Percentiles rank a stretch among this genome's conserved stretches.
Evolutionary conservation across 228 moss, liverwort and hornwort species (phyloP).

Genomic region (Sphagnum magellanicum): DNA sequence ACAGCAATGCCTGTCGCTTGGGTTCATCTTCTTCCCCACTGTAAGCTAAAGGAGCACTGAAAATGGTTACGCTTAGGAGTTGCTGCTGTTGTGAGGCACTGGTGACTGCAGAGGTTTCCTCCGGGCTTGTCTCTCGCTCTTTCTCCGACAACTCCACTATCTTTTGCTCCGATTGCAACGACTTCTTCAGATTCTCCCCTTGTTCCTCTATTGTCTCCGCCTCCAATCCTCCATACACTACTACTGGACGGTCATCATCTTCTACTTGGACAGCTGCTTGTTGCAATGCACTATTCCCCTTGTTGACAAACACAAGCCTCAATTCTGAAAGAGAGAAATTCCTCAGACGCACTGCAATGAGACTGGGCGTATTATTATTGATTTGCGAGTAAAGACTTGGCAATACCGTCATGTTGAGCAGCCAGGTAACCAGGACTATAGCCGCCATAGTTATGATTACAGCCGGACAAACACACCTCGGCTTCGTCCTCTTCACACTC

Average conservation of each 20-base stretch:
- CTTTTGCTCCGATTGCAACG: constrained; percentile 37
- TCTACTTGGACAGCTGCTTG: constrained; percentile 3
- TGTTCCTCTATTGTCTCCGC: constrained; percentile 41
- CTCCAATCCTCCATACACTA: constrained; percentile 30
- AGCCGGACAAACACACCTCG: constrained; percentile 29
- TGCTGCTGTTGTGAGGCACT: no score
- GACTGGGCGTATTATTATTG: constrained; percentile 1
- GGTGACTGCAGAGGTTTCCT: constrained; percentile 5
- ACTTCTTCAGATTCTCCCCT: constrained; percentile 25
- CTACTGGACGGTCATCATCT: constrained; percentile 18
- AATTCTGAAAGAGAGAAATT: constrained; percentile 25
- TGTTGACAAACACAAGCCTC: constrained; percentile 20
- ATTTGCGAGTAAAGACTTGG: constrained; percentile 16
- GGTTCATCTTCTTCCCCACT: constrained; percentile 29
- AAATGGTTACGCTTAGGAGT: constrained; percentile 40
- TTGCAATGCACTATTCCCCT: neutral
- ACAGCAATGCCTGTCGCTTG: constrained; percentile 51
- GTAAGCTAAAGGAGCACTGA: constrained; percentile 41
- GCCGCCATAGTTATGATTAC: constrained; percentile 12
- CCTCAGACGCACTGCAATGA: constrained; percentile 16
- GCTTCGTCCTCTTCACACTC: constrained; percentile 18
- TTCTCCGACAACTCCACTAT: constrained; percentile 39
- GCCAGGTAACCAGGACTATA: constrained; percentile 19
- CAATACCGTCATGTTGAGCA: constrained; percentile 29
- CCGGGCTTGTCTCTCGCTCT: constrained; percentile 28